Conservation (phyloP, 352 stramenopile genomes). For the Globisporangium rhizosaccharum region DNA sequence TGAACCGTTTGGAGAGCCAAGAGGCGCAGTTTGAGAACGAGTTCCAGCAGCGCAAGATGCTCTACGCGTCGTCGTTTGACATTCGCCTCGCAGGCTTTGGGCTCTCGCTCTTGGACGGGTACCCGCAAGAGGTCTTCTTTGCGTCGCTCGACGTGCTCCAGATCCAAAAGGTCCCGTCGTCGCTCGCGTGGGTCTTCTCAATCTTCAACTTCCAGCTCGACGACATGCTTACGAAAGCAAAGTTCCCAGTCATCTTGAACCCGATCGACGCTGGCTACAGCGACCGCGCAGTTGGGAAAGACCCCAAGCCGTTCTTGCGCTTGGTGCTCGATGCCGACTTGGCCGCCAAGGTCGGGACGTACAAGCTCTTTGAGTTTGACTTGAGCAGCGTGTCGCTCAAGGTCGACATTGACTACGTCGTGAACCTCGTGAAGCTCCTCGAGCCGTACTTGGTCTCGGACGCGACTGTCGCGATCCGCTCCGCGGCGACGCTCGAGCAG, state of each 20-base stretch:
- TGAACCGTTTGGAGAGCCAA: slow-evolving; percentile 62
- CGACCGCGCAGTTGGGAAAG: slow-evolving; percentile 57
- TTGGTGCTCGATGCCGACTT: slow-evolving; percentile 74
- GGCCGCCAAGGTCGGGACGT: slow-evolving; percentile 68
- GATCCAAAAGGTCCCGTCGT: slow-evolving; percentile 61
- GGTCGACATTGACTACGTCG: slow-evolving; percentile 81
- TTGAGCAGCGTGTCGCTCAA: slow-evolving; percentile 68
- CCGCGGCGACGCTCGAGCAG: slow-evolving; percentile 49
- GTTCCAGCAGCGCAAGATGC: slow-evolving; percentile 72
- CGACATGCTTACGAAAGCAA: slow-evolving; percentile 77
- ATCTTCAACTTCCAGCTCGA: slow-evolving; percentile 80
- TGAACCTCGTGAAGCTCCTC: slow-evolving; percentile 75
- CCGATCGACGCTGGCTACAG: slow-evolving; percentile 75
- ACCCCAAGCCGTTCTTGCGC: slow-evolving; percentile 57
- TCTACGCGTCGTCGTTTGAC: slow-evolving; percentile 80
- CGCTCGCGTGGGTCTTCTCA: slow-evolving; percentile 70
- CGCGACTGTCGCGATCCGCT: slow-evolving; percentile 48
- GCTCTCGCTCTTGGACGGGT: slow-evolving; percentile 68
- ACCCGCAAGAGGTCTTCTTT: slow-evolving; percentile 83
- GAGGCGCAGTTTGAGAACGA: slow-evolving; percentile 59
- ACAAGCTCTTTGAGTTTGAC: slow-evolving; percentile 77
- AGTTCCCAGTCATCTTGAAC: slow-evolving; percentile 84
- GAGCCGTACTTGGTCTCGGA: slow-evolving; percentile 77
- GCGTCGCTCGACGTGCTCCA: slow-evolving; percentile 73
- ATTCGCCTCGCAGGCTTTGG: slow-evolving; percentile 73